Conservation (phyloP, 441 rosid species). For the Rhodomyrtus psidioides region DNA sequence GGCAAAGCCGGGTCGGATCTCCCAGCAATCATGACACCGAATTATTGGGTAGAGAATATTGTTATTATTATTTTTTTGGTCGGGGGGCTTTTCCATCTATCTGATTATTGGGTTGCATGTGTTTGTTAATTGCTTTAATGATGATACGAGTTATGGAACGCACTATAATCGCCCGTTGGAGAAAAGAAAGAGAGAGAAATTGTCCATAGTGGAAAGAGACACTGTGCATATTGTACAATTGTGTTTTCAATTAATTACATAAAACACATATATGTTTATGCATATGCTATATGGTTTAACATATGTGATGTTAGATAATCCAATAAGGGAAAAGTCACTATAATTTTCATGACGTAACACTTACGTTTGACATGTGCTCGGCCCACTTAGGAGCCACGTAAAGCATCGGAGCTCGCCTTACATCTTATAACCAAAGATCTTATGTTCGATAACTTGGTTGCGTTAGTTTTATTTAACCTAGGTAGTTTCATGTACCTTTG, state of each 20-base stretch:
- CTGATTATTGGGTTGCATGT: not conserved
- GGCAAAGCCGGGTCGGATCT: constrained; percentile 29
- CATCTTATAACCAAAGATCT: not conserved
- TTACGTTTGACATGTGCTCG: not conserved
- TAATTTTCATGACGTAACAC: not conserved
- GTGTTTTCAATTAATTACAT: not conserved
- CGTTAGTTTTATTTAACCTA: not conserved
- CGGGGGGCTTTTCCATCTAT: not conserved
- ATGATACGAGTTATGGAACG: not conserved
- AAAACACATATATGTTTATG: not conserved
- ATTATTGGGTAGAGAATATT: not conserved
- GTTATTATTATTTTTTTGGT: not conserved
- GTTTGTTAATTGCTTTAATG: not conserved
- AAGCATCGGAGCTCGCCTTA: not conserved
- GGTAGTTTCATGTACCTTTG: no score
- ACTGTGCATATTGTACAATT: not conserved
- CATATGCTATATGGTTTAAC: not conserved
- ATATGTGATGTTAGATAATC: not conserved
- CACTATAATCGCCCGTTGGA: not conserved
- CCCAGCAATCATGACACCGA: constrained; percentile 13
- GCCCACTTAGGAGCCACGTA: not conserved
- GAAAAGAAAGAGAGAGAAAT: not conserved
- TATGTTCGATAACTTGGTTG: not conserved
- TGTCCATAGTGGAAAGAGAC: not conserved
- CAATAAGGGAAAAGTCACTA: not conserved